Percentiles rank a stretch among this genome's conserved stretches.
These are phyloP conservation scores for Sarocladium strictum DNA, from an alignment of 2,329 filamentous ascomycete species.

Conservation along the genomic window DNA sequence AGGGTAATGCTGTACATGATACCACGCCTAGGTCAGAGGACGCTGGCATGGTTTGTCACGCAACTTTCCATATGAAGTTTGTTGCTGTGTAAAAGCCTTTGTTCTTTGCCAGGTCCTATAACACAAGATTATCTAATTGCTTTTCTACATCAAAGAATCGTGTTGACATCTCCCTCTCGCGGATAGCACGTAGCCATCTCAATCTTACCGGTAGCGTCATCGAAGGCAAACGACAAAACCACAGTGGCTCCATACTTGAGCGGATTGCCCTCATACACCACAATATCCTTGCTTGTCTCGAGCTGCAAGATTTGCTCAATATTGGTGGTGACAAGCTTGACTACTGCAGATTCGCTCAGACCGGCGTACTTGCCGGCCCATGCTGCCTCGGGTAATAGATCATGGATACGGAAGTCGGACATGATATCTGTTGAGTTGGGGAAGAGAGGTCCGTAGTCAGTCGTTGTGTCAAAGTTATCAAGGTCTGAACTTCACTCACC, in stretches of 20 bases:
- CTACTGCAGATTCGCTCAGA: background rate
- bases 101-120: too few species aligned
- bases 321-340: background rate
- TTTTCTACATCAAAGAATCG: too few species aligned
- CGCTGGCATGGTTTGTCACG: too few species aligned
- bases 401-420: background rate
- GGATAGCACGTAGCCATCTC: conserved; percentile 28
- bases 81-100: too few species aligned
- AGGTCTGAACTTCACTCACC: background rate
- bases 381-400: background rate
- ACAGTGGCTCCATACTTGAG: conserved; percentile 33
- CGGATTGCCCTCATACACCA: conserved; percentile 37
- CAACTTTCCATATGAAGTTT: too few species aligned
- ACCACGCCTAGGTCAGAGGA: too few species aligned
- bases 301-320: conserved; percentile 35
- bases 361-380: background rate
- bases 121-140: too few species aligned
- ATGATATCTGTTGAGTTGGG: background rate
- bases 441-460: background rate
- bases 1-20: too few species aligned
- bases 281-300: conserved; percentile 29
- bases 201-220: conserved; percentile 20
- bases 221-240: conserved; percentile 27
- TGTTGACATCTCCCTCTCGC: too few species aligned
- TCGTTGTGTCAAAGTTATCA: background rate